Base-by-base conservation (phyloP, 2,329 filamentous ascomycete genomes). In the Fusarium sp. region DNA sequence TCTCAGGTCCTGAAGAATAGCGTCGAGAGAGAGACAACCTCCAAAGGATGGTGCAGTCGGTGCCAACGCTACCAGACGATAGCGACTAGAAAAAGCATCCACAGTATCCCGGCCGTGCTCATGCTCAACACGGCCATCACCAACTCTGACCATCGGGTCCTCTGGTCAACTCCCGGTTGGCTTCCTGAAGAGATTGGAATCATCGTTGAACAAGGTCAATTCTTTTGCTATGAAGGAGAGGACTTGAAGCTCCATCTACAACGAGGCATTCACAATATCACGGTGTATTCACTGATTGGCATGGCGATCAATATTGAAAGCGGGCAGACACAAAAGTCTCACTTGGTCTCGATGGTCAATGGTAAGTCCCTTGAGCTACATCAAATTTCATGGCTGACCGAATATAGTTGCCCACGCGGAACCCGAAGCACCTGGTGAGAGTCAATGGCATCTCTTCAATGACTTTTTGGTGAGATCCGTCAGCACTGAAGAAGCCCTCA, bases 401-500 rank as follows among this genome's bases (percentile, higher is more conserved):
- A 36, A 22, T 56, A 17, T 63, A 93, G 92, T 93, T 66, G 89
- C 89, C 14, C 91, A 94, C 60, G 90, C 93, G 0, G 90, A 91
- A 63, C 85, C 87, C 0, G 86, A 89, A 46, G 81, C 88, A 1
- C 87, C 90, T 1, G 85, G 85, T 5, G 88, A 91, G 72, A 92
- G 90, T 77, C 92, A 92, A 76, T 99, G 97, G 97, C 94, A 98
- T 82, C 84, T 99, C 1, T 98, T 99, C 85, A 99, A 99, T 77
- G 96, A 99, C 83, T 99, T 99, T 78, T 84, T 98, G 38, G 97
- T 99, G 24, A 91, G 93, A 14, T 91, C 92, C 11, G 90, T 98
- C 17, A 90, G 92, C 35, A 89, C 90, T 31, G 92, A 95, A 70
- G 96, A 99, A 80, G 97, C 96, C 0, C 86, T 98, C 20, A 91